Base-by-base conservation (phyloP, 2,329 filamentous ascomycete species). In the Fusarium humuli region DNA sequence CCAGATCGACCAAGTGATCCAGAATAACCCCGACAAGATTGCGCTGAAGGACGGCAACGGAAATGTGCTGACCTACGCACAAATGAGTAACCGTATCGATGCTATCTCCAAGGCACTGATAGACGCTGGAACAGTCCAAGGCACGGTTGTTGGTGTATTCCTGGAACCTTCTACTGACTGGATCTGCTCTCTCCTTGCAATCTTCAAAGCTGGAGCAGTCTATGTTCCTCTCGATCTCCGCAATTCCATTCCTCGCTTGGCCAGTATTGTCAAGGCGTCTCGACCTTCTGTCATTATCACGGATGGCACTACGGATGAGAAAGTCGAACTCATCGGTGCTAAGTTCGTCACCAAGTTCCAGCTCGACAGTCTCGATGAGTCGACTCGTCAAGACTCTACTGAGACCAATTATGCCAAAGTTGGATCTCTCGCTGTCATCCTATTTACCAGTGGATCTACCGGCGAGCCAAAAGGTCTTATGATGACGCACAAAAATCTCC, bases 381-480 rank as follows among this genome's bases (percentile, higher is more conserved):
- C 5, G 12, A 29, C 2, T 9, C 3, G 6, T 49, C 20, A 20
- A 13, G 20, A 18, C 5, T 37, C 16, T n/a, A 37, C 32, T n/a
- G 32, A 37, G 32, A 47, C 3, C 30, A 40, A 13, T 30, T 6
- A 10, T 11, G 48, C 48, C 3, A 20, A 32, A 11, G 9, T 13
- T 11, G 20, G n/a, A 27, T 9, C 16, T 11, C 23, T 18, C 14
- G 42, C 53, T 18, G 22, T 34, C 22, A 56, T 40, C 6, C 22
- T 46, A 2, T 56, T 46, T 12, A 56, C 53, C 4, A 46, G 53
- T 7, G 53, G 53, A 3, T 56, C 53, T 12, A 56, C 53, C 4
- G 53, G 42, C 10, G 30, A 56, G 12, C 58, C 58, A 5, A 61
- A 61, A 11, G 58, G 58, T 8, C 44, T 61, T 2, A 23, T 42